A percentile compares a stretch with the other conserved stretches of the same genome.
Evolutionary conservation across 164 flowering plant genomes (phyloP).

Genomic region (Magnolia officinalis): DNA sequence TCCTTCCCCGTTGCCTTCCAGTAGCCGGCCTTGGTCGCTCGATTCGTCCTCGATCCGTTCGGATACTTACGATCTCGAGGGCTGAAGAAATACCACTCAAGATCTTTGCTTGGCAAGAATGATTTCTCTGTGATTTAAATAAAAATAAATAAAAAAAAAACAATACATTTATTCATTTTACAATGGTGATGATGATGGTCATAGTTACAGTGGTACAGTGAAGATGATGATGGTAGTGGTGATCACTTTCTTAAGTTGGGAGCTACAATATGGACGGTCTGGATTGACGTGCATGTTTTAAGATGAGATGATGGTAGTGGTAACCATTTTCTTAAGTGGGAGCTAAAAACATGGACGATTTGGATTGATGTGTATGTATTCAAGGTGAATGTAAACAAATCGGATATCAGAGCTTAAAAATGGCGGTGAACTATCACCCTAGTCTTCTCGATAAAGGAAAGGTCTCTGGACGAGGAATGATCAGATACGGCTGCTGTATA

Average conservation of each 20-base stretch:
- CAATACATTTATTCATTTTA: neutral
- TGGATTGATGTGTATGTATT: too few species aligned
- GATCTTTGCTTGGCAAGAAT: constrained; percentile 86
- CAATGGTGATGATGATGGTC: neutral
- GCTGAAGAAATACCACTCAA: constrained; percentile 94
- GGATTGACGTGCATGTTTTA: too few species aligned
- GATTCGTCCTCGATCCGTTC: constrained; percentile 89
- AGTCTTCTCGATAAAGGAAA: too few species aligned
- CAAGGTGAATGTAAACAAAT: too few species aligned
- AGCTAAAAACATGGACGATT: too few species aligned
- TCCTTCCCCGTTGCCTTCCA: constrained; percentile 99
- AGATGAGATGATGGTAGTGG: too few species aligned
- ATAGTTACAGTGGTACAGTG: neutral
- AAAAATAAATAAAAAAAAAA: neutral
- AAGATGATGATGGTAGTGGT: neutral
- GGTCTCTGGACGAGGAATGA: too few species aligned
- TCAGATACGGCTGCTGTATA: too few species aligned
- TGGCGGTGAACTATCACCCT: too few species aligned
- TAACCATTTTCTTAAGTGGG: too few species aligned
- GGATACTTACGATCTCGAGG: constrained; percentile 95
- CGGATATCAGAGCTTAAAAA: too few species aligned
- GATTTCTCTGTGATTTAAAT: constrained; percentile 71
- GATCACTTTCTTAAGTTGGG: neutral
- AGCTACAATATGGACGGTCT: neutral
- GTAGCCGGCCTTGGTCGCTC: constrained; percentile 91